Evolutionary conservation across 78 protist genomes (phyloP), one percentile per base, ranked within the genome.

Genomic region (Chrysochromulina parva): DNA sequence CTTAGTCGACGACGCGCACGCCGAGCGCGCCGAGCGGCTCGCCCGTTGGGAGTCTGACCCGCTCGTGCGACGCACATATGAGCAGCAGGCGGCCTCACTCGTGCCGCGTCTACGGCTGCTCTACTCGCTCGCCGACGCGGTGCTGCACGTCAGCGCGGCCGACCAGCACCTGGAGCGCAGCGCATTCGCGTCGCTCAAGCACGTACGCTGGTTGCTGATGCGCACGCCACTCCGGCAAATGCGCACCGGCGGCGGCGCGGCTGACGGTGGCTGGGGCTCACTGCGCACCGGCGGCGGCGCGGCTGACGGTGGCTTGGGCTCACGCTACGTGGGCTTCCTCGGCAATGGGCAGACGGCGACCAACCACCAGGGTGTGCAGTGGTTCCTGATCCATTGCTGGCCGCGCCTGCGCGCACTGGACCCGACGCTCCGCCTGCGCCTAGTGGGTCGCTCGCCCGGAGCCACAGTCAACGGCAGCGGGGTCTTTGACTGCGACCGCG

Each of bases 341-440:
- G 78, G 78, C 50, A 69, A 69, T 13, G 78, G 78, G 38, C 50
- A 14, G 48, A 69, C 78, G 38, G n/a, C 78, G 50, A 69, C 78
- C 52, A 69, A 69, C 78, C 78, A 69, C 50, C 78, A 14, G 14
- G 78, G 52, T 16, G 28, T 69, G 50, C 78, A 69, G 78, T 69
- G 78, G 78, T 69, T 69, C 78, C 78, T 69, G 16, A 17, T 4
- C 50, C 78, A 69, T 54, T 69, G 78, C 50, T 69, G 78, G 78
- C n/a, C 6, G 50, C 50, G 7, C 19, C n/a, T 69, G 50, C 38
- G 78, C 13, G 17, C n/a, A 13, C 52, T 4, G 78, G 16, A 14
- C 50, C 78, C 78, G 16, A 50, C 16, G 48, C n/a, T 38, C 50
- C 38, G 78, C 38, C 6, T 69, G 52, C 78, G 78, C 48, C 50